Evolutionary conservation across 352 stramenopile species (phyloP), one percentile per base, ranked within the genome.

Genomic region (Globisporangium viniferum): DNA sequence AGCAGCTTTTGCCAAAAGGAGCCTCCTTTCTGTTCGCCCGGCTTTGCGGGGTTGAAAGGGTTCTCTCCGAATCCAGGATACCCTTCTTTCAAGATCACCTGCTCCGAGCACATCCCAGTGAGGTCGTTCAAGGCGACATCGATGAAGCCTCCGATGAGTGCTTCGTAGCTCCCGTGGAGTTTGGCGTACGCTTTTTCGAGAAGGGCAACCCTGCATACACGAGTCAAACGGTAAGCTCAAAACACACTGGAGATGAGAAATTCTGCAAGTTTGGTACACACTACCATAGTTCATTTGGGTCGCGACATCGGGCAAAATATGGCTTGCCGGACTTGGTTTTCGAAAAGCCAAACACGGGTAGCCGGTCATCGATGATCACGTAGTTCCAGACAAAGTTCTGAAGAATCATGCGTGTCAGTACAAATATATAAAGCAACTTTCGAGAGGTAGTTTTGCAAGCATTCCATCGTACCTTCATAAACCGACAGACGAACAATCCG

Each of bases 161-260:
- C 68, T 60, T 97, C 90, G 59, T 97, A 98, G 62, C 79, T 93
- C 18, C 89, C 90, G 61, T 97, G 84, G 2, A 98, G 77, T 69
- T 98, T 98, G 5, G 93, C 93, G 62, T 97, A 98, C 2, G 92
- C 93, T 60, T 98, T 98, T 67, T 98, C 92, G 0, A 98, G 60
- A 9, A 98, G 56, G 1, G 88, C 77, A 3, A 97, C 91, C 91
- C 91, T 94, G 15, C 41, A 4, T 4, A 61, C 31, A 15, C 1
- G 20, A 46, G 39, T 0, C 18, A 62, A 44, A 5, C 3, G n/a
- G 18, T 31, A 9, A 59, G 10, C 3, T 9, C 31, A 20, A 9
- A 18, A 3, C 15, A 8, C 41, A 49, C 5, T 2, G 20, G 41
- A 22, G 15, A 20, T 18, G 35, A 5, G 33, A n/a, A 5, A 48